Percentiles rank a stretch among this genome's conserved stretches.
Evolutionary conservation across 148 eudicot species (phyloP).

Genomic region (Cornus florida): DNA sequence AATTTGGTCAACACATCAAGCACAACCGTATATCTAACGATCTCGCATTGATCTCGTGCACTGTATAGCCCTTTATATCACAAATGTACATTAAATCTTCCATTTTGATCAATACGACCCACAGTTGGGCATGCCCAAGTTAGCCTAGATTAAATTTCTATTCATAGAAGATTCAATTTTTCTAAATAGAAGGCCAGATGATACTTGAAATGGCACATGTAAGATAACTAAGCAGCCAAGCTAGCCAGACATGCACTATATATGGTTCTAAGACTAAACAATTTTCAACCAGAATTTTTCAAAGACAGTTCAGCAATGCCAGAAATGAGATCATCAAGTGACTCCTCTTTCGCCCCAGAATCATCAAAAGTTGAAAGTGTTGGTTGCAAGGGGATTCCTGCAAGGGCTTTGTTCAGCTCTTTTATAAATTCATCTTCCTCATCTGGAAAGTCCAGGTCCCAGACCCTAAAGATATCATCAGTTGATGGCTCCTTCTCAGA

Average conservation of each 20-base stretch:
- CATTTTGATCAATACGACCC: not conserved
- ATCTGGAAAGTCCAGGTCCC: conserved; percentile 17
- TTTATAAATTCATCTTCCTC: conserved; percentile 54
- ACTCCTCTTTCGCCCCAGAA: conserved; percentile 22
- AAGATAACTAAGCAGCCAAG: not conserved
- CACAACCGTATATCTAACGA: no score
- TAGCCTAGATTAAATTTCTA: not conserved
- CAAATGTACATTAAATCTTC: no score
- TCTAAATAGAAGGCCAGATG: not conserved
- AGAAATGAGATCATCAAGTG: conserved; percentile 53
- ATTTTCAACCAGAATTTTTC: conserved; percentile 17
- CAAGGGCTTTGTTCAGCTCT: conserved; percentile 41
- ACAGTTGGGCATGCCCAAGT: not conserved
- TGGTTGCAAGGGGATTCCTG: conserved; percentile 19
- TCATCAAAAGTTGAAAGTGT: conserved; percentile 18
- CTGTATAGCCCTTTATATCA: no score
- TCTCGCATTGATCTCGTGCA: no score
- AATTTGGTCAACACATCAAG: no score
- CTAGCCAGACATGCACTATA: not conserved
- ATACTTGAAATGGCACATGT: not conserved
- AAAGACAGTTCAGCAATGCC: conserved; percentile 67
- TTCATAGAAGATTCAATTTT: not conserved
- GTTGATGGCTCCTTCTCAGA: not conserved
- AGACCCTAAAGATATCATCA: conserved; percentile 1
- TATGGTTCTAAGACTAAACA: not conserved